These are phyloP conservation scores for Melanogaster broomeanus DNA, from an alignment of 768 basidiomycete genomes.

Conservation along the genomic window DNA sequence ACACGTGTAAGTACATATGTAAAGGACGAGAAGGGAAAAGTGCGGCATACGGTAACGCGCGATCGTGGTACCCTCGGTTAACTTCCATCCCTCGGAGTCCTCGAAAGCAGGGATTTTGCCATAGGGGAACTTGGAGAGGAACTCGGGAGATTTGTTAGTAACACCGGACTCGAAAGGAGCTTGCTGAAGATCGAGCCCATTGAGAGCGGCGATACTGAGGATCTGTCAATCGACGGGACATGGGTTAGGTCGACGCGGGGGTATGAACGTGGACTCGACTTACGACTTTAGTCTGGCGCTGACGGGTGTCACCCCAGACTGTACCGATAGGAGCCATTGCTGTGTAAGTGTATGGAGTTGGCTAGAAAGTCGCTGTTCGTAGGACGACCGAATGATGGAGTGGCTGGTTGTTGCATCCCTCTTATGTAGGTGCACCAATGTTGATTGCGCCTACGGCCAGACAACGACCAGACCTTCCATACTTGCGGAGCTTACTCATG, in stretches of 20 bases:
- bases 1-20: neutral
- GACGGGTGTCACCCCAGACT: conserved; percentile 10
- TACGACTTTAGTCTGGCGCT: conserved; percentile 18
- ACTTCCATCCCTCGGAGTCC: conserved; percentile 13
- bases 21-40: neutral
- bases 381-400: neutral
- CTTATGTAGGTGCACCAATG: neutral
- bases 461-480: too few relatives aligned
- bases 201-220: conserved; percentile 21
- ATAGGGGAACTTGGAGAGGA: conserved; percentile 12
- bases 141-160: conserved; percentile 12
- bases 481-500: too few relatives aligned
- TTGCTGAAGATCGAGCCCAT: conserved; percentile 10
- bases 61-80: conserved; percentile 16
- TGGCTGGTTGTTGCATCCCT: neutral
- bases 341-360: neutral
- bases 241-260: neutral
- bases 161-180: conserved; percentile 2
- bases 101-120: conserved; percentile 24
- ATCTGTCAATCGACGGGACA: conserved; percentile 7
- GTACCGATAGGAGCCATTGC: conserved; percentile 20
- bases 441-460: too few relatives aligned
- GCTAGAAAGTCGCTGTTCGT: neutral
- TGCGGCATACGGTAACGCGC: conserved; percentile 12
- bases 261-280: neutral